These are phyloP conservation scores for Ophiocordyceps camponoti-leonardi DNA, from an alignment of 2,329 filamentous ascomycete species.

Conservation along the genomic window DNA sequence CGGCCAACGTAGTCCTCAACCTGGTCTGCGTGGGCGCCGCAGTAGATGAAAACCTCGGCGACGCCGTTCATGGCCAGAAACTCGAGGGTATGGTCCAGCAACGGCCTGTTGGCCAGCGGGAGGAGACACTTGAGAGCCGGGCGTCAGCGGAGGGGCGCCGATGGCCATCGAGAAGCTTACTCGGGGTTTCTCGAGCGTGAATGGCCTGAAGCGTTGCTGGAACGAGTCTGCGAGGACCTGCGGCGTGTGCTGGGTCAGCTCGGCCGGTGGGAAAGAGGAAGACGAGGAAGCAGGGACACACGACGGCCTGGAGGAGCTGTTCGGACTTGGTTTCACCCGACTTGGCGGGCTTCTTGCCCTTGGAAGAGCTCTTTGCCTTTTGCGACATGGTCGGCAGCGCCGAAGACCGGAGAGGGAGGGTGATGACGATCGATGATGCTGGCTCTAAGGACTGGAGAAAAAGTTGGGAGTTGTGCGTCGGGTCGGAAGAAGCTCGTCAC, in stretches of 20 bases:
- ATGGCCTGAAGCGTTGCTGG: constrained; percentile 78
- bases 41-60: constrained; percentile 88
- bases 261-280: constrained; percentile 8
- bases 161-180: constrained; percentile 21
- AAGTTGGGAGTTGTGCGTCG: neutral
- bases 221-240: constrained; percentile 88
- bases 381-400: constrained; percentile 24
- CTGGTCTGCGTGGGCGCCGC: constrained; percentile 69
- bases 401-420: neutral
- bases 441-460: neutral
- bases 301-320: constrained; percentile 39
- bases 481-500: neutral
- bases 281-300: constrained; percentile 13
- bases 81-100: constrained; percentile 96
- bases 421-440: neutral
- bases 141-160: neutral
- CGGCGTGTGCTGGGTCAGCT: constrained; percentile 6
- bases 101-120: constrained; percentile 77
- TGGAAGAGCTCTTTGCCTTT: constrained; percentile 24
- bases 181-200: constrained; percentile 75
- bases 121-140: constrained; percentile 57
- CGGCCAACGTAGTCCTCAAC: constrained; percentile 72
- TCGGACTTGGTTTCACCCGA: constrained; percentile 36
- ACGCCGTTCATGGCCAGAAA: constrained; percentile 91
- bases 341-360: constrained; percentile 36